Evolutionary conservation across 139 green algal genomes (phyloP), one percentile per base, ranked within the genome.

Genomic region (Tetratostichococcus sp.): DNA sequence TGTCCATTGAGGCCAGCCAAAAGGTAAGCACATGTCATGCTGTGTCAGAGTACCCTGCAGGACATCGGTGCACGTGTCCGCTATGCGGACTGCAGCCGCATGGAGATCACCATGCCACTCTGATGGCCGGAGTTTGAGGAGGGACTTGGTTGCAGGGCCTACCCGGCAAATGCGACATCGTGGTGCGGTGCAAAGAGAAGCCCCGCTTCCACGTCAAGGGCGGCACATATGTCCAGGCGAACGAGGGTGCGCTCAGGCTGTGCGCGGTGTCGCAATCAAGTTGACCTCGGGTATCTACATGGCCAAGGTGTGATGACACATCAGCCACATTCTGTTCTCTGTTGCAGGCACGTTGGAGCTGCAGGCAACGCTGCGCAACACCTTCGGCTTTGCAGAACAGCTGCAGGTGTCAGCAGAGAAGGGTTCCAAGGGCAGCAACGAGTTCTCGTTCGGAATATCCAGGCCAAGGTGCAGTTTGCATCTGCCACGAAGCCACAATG

Each of bases 181-280:
- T 62, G 50, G 50, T 62, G 50, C 50, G 50, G 14, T 62, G 50
- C 19, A 69, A 82, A 57, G 89, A 94, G 71, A 80, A 77, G 72
- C 80, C 80, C 62, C 77, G 86, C 35, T 86, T 86, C 73, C 82
- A 78, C 30, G 67, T 89, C 31, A 80, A 89, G 23, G 80, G 80
- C 2, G 89, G 82, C 16, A 94, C 87, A 0, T 94, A 91, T 67
- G 76, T 92, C 22, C 84, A 86, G 43, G 80, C 78, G 30, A 77
- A 65, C 25, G 81, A 86, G 42, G 81, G 81, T 82, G 72, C 2
- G 71, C 21, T 59, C 11, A 50, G 39, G n/a, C n/a, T 11, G 39
- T 50, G 39, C 39, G 39, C 39, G 6, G n/a, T n/a, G n/a, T n/a
- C n/a, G n/a, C n/a, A n/a, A n/a, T n/a, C n/a, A n/a, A n/a, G n/a